phyloP scores from a whole-genome alignment of 768 basidiomycete genomes.

The Hygrophorus pudorinus region DNA sequence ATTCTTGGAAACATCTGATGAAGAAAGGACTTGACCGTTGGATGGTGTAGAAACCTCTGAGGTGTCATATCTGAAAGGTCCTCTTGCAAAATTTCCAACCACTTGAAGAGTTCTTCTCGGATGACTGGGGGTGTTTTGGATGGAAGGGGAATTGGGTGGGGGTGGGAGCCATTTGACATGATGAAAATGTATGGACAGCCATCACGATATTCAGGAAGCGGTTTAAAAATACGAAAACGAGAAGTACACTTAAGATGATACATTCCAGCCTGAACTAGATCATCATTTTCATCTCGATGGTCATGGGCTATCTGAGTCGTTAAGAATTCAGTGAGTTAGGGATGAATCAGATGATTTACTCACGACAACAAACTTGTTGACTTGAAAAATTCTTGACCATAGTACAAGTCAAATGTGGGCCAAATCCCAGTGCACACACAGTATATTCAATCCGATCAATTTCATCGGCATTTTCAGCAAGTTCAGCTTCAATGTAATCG shows the following conservation, averaged over 20 bases:
- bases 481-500: slow-evolving; percentile 14
- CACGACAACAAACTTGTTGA: slow-evolving; percentile 12
- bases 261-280: slow-evolving; percentile 9
- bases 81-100: slow-evolving; percentile 6
- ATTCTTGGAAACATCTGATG: background rate
- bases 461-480: slow-evolving; percentile 13
- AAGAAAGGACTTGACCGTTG: slow-evolving; percentile 11
- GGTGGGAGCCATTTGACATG: too few relatives aligned
- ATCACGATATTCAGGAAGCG: slow-evolving; percentile 3
- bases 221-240: slow-evolving; percentile 8
- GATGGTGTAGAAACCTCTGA: slow-evolving; percentile 14
- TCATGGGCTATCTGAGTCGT: slow-evolving; percentile 11
- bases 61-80: slow-evolving; percentile 18
- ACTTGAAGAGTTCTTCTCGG: slow-evolving; percentile 3
- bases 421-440: slow-evolving; percentile 8
- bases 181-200: slow-evolving; percentile 12
- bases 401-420: slow-evolving; percentile 10
- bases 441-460: slow-evolving; percentile 13
- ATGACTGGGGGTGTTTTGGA: too few relatives aligned
- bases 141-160: too few relatives aligned
- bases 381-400: slow-evolving; percentile 12
- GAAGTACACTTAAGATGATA: slow-evolving; percentile 7
- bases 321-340: background rate
- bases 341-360: slow-evolving; percentile 6
- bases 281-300: slow-evolving; percentile 6